Conservation (phyloP, 345 rosid genomes). For the Zanthoxylum bungeanum region DNA sequence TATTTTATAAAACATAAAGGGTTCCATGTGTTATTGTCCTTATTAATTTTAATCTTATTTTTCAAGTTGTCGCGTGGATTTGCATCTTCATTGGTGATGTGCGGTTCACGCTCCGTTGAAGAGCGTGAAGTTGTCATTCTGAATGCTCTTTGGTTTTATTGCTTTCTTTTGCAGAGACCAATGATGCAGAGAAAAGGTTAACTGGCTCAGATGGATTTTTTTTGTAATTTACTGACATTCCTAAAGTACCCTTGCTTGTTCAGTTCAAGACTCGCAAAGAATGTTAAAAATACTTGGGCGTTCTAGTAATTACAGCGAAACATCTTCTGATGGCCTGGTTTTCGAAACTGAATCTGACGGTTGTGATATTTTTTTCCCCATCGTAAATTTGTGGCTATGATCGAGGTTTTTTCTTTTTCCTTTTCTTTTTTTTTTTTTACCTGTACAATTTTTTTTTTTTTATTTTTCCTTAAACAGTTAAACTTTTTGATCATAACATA, state of each 20-base stretch:
- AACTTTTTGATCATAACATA: too few species aligned
- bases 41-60: not conserved
- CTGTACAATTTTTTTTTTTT: too few species aligned
- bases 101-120: not conserved
- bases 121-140: not conserved
- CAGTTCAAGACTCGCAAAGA: too few species aligned
- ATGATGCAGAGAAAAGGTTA: constrained; percentile 24
- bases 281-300: not conserved
- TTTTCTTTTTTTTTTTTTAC: too few species aligned
- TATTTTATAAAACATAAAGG: not conserved
- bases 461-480: too few species aligned
- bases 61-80: not conserved
- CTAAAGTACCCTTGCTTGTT: constrained; percentile 10
- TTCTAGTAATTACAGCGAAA: not conserved
- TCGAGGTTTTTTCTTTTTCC: too few species aligned
- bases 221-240: not conserved
- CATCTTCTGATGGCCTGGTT: constrained; percentile 35
- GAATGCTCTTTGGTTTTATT: not conserved
- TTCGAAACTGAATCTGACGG: constrained; percentile 48
- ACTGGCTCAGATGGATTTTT: constrained; percentile 23
- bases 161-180: constrained; percentile 7
- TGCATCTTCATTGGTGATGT: not conserved
- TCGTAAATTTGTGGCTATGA: constrained; percentile 28
- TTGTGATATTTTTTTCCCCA: not conserved
- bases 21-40: not conserved